Evolutionary conservation across 2,329 filamentous ascomycete species (phyloP).

Genomic region (Calonectria henricotiae): DNA sequence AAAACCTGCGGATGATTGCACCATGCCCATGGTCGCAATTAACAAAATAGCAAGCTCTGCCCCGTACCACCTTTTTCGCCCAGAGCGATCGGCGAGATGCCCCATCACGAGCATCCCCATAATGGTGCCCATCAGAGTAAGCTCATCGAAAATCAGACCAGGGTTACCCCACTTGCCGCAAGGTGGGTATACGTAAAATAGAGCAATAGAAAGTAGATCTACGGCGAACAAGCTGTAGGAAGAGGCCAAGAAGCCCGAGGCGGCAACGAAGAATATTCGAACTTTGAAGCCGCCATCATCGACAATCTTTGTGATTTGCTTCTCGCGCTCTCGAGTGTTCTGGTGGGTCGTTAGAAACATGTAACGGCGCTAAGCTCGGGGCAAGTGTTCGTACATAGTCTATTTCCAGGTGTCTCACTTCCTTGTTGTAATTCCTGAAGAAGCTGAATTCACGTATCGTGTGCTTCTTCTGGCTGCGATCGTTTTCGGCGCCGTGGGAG

Average conservation of each 20-base stretch:
- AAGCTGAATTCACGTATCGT: conserved; percentile 24
- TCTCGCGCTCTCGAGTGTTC: conserved; percentile 38
- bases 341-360: conserved; percentile 13
- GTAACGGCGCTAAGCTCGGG: not conserved
- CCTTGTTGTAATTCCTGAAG: conserved; percentile 32
- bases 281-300: conserved; percentile 40
- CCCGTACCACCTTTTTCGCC: conserved; percentile 38
- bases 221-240: conserved; percentile 37
- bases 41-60: conserved; percentile 35
- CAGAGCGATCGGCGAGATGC: conserved; percentile 30
- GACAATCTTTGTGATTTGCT: conserved; percentile 40
- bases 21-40: conserved; percentile 38
- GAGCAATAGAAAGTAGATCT: conserved; percentile 35
- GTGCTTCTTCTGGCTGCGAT: conserved; percentile 17
- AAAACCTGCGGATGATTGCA: conserved; percentile 34
- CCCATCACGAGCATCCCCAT: conserved; percentile 40
- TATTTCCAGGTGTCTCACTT: conserved; percentile 36
- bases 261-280: conserved; percentile 40
- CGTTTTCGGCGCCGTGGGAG: conserved; percentile 2
- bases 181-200: conserved; percentile 35
- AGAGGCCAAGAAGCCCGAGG: conserved; percentile 39
- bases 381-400: conserved; percentile 32
- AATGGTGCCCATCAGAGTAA: conserved; percentile 37
- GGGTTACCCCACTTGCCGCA: not conserved
- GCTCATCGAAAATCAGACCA: conserved; percentile 34